Evolutionary conservation across 345 rosid species (phyloP).

Genomic region (Salix suchowensis): DNA sequence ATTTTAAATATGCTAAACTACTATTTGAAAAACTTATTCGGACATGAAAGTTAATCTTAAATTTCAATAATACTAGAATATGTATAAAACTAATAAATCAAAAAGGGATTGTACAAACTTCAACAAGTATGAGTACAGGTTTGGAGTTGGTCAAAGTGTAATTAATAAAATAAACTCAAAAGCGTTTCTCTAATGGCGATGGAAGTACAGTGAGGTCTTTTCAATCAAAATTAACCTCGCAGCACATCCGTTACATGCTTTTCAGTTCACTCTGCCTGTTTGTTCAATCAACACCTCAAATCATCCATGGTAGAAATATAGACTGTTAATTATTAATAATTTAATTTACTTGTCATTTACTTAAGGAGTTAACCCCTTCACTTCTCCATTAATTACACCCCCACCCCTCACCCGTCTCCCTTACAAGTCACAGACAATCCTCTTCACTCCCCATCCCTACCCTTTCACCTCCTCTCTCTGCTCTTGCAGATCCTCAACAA

Average conservation of each 20-base stretch:
- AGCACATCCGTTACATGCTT: conserved; percentile 11
- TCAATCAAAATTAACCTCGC: neutral
- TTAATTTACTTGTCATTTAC: conserved; percentile 2
- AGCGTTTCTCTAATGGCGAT: neutral
- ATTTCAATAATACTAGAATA: too few species aligned
- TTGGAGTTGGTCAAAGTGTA: too few species aligned
- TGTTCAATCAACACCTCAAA: conserved; percentile 1
- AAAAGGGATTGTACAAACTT: too few species aligned
- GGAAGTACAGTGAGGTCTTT: conserved; percentile 7
- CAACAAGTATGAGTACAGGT: too few species aligned
- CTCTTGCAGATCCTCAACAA: conserved; percentile 25
- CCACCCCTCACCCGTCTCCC: conserved; percentile 13
- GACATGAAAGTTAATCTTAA: too few species aligned
- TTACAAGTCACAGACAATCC: neutral
- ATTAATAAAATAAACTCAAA: neutral
- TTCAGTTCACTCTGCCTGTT: conserved; percentile 6
- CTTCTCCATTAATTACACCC: conserved; percentile 14
- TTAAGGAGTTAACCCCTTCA: conserved; percentile 19
- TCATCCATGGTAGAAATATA: neutral
- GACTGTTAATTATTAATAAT: neutral
- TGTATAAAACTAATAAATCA: too few species aligned
- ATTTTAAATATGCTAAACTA: too few species aligned
- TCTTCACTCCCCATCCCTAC: conserved; percentile 11
- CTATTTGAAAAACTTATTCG: too few species aligned
- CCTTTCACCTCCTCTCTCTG: neutral